Percentiles rank a stretch among this genome's conserved stretches.
These are phyloP conservation scores for Fusarium miscanthi DNA, from an alignment of 2,329 filamentous ascomycete genomes.

Conservation along the genomic window DNA sequence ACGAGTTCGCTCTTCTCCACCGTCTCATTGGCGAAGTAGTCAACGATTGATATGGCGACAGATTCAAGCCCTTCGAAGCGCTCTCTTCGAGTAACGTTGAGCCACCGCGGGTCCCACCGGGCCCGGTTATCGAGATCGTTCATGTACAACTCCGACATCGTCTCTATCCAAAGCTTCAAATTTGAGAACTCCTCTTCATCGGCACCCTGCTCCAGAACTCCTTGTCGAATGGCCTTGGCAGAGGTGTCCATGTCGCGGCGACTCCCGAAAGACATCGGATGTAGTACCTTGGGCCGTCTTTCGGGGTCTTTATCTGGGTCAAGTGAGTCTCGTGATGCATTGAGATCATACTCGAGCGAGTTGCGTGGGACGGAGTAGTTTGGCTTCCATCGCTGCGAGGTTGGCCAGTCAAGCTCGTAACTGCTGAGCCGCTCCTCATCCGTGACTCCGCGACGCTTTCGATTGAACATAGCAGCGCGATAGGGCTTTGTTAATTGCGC, in stretches of 20 bases:
- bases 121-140: slow-evolving; percentile 39
- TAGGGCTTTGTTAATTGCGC: background rate
- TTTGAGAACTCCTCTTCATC: slow-evolving; percentile 41
- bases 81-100: slow-evolving; percentile 15
- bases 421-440: slow-evolving; percentile 19
- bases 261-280: slow-evolving; percentile 21
- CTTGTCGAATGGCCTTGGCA: background rate
- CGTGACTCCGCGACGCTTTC: background rate
- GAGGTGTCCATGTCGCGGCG: slow-evolving; percentile 33
- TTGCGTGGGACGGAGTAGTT: slow-evolving; percentile 37
- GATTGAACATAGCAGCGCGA: slow-evolving; percentile 21
- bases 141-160: slow-evolving; percentile 47
- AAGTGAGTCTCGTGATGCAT: slow-evolving; percentile 20
- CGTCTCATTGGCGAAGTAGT: background rate
- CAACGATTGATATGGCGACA: slow-evolving; percentile 3
- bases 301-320: background rate
- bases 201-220: background rate
- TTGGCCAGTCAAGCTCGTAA: slow-evolving; percentile 37
- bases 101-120: slow-evolving; percentile 17
- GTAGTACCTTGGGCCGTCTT: background rate
- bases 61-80: slow-evolving; percentile 20
- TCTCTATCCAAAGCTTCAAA: slow-evolving; percentile 46
- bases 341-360: background rate
- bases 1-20: slow-evolving; percentile 1
- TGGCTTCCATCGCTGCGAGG: slow-evolving; percentile 45